A percentile compares a stretch with the other conserved stretches of the same genome.
These are phyloP conservation scores for Zymoseptoria ardabiliae DNA, from an alignment of 2,329 filamentous ascomycete genomes.

Conservation along the genomic window DNA sequence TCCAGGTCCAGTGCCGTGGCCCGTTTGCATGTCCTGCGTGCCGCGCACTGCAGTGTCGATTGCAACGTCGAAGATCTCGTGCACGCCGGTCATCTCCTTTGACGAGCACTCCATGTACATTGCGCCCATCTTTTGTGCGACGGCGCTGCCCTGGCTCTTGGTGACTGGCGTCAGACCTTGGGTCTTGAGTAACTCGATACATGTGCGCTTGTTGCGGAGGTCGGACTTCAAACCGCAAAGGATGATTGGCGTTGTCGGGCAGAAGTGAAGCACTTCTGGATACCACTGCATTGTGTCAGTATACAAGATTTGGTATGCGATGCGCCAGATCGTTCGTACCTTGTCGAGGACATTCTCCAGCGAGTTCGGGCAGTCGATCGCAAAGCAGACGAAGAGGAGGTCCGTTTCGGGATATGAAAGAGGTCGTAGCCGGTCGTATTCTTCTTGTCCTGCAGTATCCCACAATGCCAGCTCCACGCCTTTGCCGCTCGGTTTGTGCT, in stretches of 20 bases:
- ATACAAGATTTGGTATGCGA: not conserved
- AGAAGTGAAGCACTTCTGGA: constrained; percentile 97
- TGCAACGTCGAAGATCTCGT: constrained; percentile 90
- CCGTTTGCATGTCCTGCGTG: constrained; percentile 47
- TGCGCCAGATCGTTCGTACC: constrained; percentile 47
- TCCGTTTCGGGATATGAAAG: constrained; percentile 98
- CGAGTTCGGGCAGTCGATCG: constrained; percentile 96
- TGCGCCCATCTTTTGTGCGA: constrained; percentile 89
- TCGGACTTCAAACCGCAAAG: constrained; percentile 96
- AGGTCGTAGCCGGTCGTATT: constrained; percentile 92
- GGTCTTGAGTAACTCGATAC: constrained; percentile 97
- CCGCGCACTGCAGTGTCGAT: constrained; percentile 76
- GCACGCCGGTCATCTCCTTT: constrained; percentile 92
- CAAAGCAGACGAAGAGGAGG: constrained; percentile 96
- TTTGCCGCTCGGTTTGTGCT: constrained; percentile 80
- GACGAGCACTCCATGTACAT: constrained; percentile 97
- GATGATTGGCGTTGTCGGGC: constrained; percentile 90
- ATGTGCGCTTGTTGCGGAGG: constrained; percentile 87
- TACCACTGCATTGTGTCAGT: constrained; percentile 66
- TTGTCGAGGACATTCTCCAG: constrained; percentile 98
- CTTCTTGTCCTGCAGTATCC: constrained; percentile 98
- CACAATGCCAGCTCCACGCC: constrained; percentile 93
- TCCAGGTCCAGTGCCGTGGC: constrained; percentile 37
- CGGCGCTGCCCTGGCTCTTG: constrained; percentile 75
- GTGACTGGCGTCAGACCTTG: constrained; percentile 95